Evolutionary conservation across 106 monocot genomes (phyloP), one percentile per base, ranked within the genome.

Genomic region (Narthecium ossifragum): DNA sequence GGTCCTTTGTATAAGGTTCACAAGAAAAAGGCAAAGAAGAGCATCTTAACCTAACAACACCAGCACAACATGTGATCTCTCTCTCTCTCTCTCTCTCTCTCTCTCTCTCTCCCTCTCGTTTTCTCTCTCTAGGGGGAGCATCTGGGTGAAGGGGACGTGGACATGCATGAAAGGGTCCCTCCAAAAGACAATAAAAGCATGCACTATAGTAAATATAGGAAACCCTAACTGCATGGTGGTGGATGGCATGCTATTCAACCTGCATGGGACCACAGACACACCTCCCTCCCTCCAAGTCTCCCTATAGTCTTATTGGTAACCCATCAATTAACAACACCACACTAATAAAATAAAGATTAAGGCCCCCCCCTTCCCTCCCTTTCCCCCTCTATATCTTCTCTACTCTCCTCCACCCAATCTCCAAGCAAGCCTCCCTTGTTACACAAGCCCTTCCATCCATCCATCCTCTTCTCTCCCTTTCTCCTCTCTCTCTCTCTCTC

Each of bases 191-290:
- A 25, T 28, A 51, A 64, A 39, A 28, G 36, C 27, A 43, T 17
- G 43, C 43, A 17, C 12, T 0, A 18, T 26, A 51, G 64, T 64
- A 53, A 53, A 64, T 51, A 40, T 67, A 56, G 56, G n/a, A 67
- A 67, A 57, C 67, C 57, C 67, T 67, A 67, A 67, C 67, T 69
- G 69, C 51, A 59, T 52, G 61, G 53, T 53, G 41, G 60, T 70
- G 53, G 51, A 49, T 37, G 57, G 46, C 62, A 34, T 29, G 63
- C 23, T 43, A 43, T 43, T 43, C 46, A 57, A 46, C 34, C 34
- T 47, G 14, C 20, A 2, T 20, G 62, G 71, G 71, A 63, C 71
- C 71, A 71, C 63, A 43, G 18, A 18, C 43, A n/a, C n/a, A n/a
- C n/a, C n/a, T n/a, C n/a, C n/a, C n/a, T n/a, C n/a, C n/a, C n/a